Conservation (phyloP, 495 filamentous ascomycete genomes). For the Annulohypoxylon nitens region DNA sequence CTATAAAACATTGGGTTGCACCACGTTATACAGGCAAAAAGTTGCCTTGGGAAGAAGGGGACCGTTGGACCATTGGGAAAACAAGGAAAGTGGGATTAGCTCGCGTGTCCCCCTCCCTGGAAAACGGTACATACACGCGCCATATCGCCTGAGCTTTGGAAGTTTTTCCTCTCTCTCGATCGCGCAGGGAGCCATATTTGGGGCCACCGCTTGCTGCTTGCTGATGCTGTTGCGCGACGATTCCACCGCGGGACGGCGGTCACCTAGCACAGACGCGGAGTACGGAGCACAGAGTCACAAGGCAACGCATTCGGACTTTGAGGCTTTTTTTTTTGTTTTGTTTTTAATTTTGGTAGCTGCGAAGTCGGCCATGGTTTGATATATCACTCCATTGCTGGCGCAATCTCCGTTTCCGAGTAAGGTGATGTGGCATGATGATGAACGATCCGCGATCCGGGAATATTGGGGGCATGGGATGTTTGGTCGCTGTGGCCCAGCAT, state of each 20-base stretch:
- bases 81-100: slow-evolving; percentile 18
- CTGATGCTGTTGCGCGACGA: slow-evolving; percentile 28
- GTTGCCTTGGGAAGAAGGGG: neutral
- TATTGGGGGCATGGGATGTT: slow-evolving; percentile 19
- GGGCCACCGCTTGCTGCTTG: slow-evolving; percentile 19
- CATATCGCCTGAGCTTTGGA: slow-evolving; percentile 27
- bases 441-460: slow-evolving; percentile 17
- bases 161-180: slow-evolving; percentile 27
- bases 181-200: slow-evolving; percentile 44
- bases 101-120: slow-evolving; percentile 26
- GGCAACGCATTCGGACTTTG: slow-evolving; percentile 25
- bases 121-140: slow-evolving; percentile 20
- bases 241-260: slow-evolving; percentile 23
- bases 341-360: slow-evolving; percentile 8
- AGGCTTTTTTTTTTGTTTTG: slow-evolving; percentile 1
- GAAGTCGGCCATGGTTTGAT: slow-evolving; percentile 27
- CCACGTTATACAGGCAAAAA: slow-evolving; percentile 31
- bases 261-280: slow-evolving; percentile 4
- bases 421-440: slow-evolving; percentile 46
- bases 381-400: slow-evolving; percentile 32
- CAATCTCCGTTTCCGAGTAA: slow-evolving; percentile 28
- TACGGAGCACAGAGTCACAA: neutral
- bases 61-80: slow-evolving; percentile 23
- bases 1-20: slow-evolving; percentile 47
- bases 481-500: slow-evolving; percentile 13